phyloP scores from a whole-genome alignment of 257 asterid genomes.

The Capsicum rhomboideum region DNA sequence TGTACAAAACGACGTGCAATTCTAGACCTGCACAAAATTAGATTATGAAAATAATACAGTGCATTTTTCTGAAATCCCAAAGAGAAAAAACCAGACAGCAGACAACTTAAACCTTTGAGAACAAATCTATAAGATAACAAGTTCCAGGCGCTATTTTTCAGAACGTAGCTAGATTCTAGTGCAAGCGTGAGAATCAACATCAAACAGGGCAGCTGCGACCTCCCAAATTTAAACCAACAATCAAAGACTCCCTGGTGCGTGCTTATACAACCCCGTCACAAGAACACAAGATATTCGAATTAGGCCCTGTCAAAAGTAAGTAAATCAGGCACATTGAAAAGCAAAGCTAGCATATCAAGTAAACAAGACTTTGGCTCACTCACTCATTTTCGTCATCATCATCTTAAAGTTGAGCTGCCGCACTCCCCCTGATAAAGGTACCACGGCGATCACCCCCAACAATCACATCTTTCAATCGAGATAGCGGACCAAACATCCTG shows the following conservation, averaged over 20 bases:
- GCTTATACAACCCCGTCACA: neutral
- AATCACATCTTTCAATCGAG: slow-evolving; percentile 25
- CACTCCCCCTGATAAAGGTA: slow-evolving; percentile 18
- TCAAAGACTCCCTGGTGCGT: neutral
- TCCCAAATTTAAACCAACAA: neutral
- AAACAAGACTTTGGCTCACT: neutral
- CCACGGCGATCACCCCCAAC: slow-evolving; percentile 22
- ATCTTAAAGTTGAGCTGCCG: slow-evolving; percentile 18
- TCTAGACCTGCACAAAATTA: neutral
- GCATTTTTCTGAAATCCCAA: neutral
- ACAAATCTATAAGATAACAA: neutral
- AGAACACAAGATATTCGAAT: neutral
- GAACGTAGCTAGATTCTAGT: neutral
- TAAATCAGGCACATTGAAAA: neutral
- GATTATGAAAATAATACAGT: neutral
- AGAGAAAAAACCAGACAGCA: neutral
- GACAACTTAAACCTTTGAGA: neutral
- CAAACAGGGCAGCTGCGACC: neutral
- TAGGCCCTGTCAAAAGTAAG: neutral
- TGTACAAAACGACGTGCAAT: neutral
- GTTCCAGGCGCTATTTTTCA: neutral
- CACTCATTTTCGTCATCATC: slow-evolving; percentile 1
- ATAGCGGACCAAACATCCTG: slow-evolving; percentile 31
- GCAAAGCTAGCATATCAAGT: neutral
- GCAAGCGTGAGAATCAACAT: neutral